Conservation (phyloP, 164 flowering plant species). For the Vitis amurensis region DNA sequence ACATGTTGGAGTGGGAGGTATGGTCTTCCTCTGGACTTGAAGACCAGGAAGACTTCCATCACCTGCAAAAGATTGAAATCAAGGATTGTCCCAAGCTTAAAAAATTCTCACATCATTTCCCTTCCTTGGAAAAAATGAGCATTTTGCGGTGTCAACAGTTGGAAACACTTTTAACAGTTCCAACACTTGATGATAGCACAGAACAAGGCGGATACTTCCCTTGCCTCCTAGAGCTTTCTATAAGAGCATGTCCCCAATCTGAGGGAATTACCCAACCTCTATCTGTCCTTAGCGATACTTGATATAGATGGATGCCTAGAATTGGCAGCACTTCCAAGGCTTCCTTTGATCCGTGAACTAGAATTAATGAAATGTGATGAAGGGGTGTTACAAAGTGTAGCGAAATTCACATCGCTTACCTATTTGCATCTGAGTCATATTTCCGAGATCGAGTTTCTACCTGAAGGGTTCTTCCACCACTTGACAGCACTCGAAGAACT, state of each 20-base stretch:
- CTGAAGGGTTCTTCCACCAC: background rate
- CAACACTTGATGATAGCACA: background rate
- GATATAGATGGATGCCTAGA: constrained; percentile 9
- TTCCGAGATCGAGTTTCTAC: background rate
- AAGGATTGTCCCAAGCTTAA: constrained; percentile 11
- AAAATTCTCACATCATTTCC: constrained; percentile 2
- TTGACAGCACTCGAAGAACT: constrained; percentile 9
- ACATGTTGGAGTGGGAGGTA: constrained; percentile 26
- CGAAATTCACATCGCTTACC: background rate
- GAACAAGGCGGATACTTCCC: constrained; percentile 10
- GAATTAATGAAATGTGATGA: constrained; percentile 8
- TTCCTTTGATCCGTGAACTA: constrained; percentile 14
- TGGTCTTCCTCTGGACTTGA: constrained; percentile 22
- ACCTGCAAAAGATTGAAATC: background rate
- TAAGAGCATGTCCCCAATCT: constrained; percentile 19
- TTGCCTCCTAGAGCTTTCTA: constrained; percentile 15
- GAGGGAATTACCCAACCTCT: constrained; percentile 1
- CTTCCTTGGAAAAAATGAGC: background rate
- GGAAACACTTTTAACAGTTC: background rate
- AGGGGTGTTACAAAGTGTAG: background rate
- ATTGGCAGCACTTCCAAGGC: constrained; percentile 10
- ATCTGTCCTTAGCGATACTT: constrained; percentile 7
- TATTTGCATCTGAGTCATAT: constrained; percentile 9
- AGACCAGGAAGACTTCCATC: background rate
- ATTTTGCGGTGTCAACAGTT: background rate